These are phyloP conservation scores for Drosera spatulata DNA, from an alignment of 179 eudicot species.

Conservation along the genomic window DNA sequence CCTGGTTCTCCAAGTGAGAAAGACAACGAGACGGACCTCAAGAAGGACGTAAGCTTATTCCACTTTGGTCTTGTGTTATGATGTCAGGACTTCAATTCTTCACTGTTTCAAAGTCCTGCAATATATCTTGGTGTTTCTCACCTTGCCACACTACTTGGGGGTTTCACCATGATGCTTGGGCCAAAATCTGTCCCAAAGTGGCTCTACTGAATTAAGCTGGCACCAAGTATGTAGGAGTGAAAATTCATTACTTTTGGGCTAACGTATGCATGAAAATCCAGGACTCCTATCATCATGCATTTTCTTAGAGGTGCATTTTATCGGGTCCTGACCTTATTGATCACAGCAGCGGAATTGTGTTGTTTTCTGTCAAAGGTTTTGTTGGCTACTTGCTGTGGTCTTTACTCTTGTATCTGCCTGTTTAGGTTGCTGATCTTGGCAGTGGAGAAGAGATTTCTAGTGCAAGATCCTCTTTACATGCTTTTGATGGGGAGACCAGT, in stretches of 20 bases:
- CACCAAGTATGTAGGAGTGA: no score
- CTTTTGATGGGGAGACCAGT: conserved; percentile 43
- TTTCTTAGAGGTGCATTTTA: no score
- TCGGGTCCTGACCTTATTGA: no score
- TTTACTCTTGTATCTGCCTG: neutral
- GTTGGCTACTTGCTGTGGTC: neutral
- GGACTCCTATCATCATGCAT: no score
- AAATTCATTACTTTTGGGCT: no score
- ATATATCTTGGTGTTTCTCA: no score
- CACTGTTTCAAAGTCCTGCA: no score
- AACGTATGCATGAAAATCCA: no score
- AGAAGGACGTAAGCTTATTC: conserved; percentile 42
- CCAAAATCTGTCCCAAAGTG: neutral
- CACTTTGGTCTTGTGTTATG: neutral
- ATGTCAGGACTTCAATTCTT: no score
- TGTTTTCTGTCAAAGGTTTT: neutral
- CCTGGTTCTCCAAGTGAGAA: conserved; percentile 37
- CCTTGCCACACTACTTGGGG: neutral
- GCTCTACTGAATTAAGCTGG: no score
- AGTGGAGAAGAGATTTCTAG: conserved; percentile 50
- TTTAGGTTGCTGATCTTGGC: conserved; percentile 46
- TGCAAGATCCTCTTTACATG: conserved; percentile 36
- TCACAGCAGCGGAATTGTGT: no score
- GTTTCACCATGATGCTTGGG: neutral
- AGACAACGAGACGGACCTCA: conserved; percentile 27